Evolutionary conservation across 2,329 filamentous ascomycete species (phyloP), one percentile per base, ranked within the genome.

Genomic region (Phyllosticta ampelicida): DNA sequence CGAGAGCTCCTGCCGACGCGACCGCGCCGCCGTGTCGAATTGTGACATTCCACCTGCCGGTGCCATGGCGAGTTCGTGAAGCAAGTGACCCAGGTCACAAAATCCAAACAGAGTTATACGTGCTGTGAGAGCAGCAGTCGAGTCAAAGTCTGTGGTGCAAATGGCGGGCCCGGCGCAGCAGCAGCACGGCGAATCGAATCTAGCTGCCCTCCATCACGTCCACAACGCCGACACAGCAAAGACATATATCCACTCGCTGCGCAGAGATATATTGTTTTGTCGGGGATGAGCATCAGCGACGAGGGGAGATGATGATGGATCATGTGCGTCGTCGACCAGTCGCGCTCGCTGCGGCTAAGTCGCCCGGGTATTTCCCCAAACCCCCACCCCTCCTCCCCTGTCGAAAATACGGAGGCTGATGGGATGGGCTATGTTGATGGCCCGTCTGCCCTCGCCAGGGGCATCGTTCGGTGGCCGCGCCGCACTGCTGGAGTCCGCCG

Each of bases 1-100:
- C 18, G 68, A 64, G 21, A 76, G 68, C 26, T 68, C 70, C 62
- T 74, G 67, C 36, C 74, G 71, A 60, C 73, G 72, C 56, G 70
- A 65, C 61, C 75, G 60, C 60, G 74, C 74, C 28, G 72, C 72
- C 50, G 68, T 69, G 63, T 75, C 71, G 62, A 74, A 73, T 51
- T 67, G 64, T 19, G 65, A 63, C 55, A 64, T 63, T 55, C 70
- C 71, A 61, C 66, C 67, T 53, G 70, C 65, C 21, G 71, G 71
- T 61, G 72, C 72, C 72, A 75, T 75, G 55, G 48, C 28, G 30
- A 20, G 18, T 29, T 49, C 50, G 51, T 44, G 48, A 36, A 20
- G 16, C 8, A n/a, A 21, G 8, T 16, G 13, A n/a, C 13, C 36
- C 16, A 44, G n/a, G n/a, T n/a, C n/a, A n/a, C n/a, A n/a, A n/a